Base-by-base conservation (phyloP, 768 basidiomycete species). In the Termitomyces titanicus region DNA sequence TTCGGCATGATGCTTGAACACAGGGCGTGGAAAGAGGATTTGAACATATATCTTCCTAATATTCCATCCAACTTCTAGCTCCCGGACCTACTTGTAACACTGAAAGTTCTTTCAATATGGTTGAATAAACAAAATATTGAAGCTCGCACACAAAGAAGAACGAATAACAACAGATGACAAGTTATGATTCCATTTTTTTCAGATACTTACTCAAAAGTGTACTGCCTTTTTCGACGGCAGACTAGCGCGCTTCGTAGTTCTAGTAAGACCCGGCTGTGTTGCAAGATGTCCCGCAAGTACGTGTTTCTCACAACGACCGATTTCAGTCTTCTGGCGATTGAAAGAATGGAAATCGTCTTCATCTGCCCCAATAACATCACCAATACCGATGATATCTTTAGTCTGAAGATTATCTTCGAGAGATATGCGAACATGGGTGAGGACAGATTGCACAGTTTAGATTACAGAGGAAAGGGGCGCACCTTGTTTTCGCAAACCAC, bases 311-410 rank as follows among this genome's bases (percentile, higher is more conserved):
- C 84, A 81, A 27, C 70, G 75, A 27, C 88, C 83, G 0, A 91
- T 74, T 55, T 86, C 83, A 10, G 68, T 71, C 43, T 75, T 81
- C 51, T 73, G 79, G 42, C 92, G 80, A 66, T 86, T 87, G 68
- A 94, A 79, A 0, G 76, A 76, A 68, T 94, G 94, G 72, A 95
- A 97, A 67, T 97, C 95, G 65, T 98, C 95, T 68, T 98, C 95
- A 66, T 98, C 95, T 9, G 95, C 88, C 22, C 93, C 92, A 0
- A 80, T 84, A 37, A 76, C 83, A 29, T 66, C 66, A 17, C 81
- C 80, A 7, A 79, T 69, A 17, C 84, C 78, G 0, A 81, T 60
- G 0, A 76, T 60, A 7, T 64, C 60, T 3, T 73, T 66, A 3
- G 66, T 70, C 11, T 79, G 68, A 0, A 70, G 65, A 20, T 70